Base-by-base conservation (phyloP, 1,284 basidiomycete species). In the Mycena sp. region DNA sequence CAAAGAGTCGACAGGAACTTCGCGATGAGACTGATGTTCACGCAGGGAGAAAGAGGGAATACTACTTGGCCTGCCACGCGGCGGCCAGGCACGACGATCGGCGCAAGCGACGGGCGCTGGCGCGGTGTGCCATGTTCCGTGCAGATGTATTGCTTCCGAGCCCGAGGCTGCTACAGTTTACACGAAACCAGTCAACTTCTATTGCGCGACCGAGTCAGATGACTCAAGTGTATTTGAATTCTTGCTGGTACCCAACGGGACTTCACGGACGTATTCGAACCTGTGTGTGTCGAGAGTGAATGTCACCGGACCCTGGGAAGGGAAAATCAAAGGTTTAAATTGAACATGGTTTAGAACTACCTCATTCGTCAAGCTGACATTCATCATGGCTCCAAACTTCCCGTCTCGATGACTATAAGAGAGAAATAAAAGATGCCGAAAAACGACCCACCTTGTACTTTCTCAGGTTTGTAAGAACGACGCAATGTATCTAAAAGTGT, bases 341-440 rank as follows among this genome's bases (percentile, higher is more conserved):
- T 29, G 48, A 37, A 35, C 29, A 37, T 14, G 30, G 52, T 25
- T 17, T 10, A 30, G 19, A 73, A 82, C 58, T 75, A 92, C 94
- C 80, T 96, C 94, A 74, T 97, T 97, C 37, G 85, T 90, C 57
- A 96, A 78, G 63, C 82, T 86, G 52, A 97, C 93, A 61, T 89
- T 85, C 95, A 96, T 96, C 94, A 96, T 96, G 4, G 94, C 95
- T 32, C 94, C 94, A 74, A 97, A 96, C 70, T 82, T 83, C n/a
- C 95, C 95, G 74, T 96, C 94, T 96, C 54, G 4, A 56, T 49
- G 35, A 37, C 21, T 25, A 16, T 51, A 32, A 51, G 19, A 46
- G 50, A 59, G 21, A 40, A 49, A 25, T 29, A 30, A 32, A 38
- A 37, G 41, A 45, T 44, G 58, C 21, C 30, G 46, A 61, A 53